phyloP scores from a whole-genome alignment of 345 rosid species.

The Carallia pectinifolia region DNA sequence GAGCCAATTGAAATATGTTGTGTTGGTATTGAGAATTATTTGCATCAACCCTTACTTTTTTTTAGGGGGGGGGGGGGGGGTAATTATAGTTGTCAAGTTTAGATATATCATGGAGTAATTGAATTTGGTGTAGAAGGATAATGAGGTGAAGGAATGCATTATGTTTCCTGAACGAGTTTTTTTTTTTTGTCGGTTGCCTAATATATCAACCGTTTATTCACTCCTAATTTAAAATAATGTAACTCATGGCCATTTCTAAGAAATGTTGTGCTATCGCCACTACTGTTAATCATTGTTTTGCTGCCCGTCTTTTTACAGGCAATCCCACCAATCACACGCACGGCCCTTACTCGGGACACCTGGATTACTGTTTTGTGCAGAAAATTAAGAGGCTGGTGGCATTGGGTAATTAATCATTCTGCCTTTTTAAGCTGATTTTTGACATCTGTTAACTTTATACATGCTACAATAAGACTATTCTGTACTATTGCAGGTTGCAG shows the following conservation, averaged over 20 bases:
- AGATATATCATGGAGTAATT: too few species aligned
- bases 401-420: constrained; percentile 68
- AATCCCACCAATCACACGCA: constrained; percentile 84
- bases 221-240: not conserved
- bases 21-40: too few species aligned
- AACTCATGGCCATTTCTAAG: too few species aligned
- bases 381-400: constrained; percentile 99
- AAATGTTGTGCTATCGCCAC: not conserved
- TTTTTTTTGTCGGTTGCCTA: too few species aligned
- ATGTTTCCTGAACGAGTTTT: too few species aligned
- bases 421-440: constrained; percentile 21
- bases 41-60: too few species aligned
- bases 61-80: too few species aligned
- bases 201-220: too few species aligned
- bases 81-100: too few species aligned
- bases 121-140: too few species aligned
- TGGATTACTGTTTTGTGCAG: constrained; percentile 98
- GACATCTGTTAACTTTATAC: constrained; percentile 14
- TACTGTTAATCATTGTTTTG: constrained; percentile 6
- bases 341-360: constrained; percentile 96
- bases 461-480: constrained; percentile 26
- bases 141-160: too few species aligned
- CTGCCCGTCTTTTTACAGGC: constrained; percentile 46
- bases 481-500: constrained; percentile 69
- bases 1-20: too few species aligned